A percentile compares a stretch with the other conserved stretches of the same genome.
Evolutionary conservation across 306 rosid species (phyloP).

Genomic region (Spatholobus suberectus): DNA sequence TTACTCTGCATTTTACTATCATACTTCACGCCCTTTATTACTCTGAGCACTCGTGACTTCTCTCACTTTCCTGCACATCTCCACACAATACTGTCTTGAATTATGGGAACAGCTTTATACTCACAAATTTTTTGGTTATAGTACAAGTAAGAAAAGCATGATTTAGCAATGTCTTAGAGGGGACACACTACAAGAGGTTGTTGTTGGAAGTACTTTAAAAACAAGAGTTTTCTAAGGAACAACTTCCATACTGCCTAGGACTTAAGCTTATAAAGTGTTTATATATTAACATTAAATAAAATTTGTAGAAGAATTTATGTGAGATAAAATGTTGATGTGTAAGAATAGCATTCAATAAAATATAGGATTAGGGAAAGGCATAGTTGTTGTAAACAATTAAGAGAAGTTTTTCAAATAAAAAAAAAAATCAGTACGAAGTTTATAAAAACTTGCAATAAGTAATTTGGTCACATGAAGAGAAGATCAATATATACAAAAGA

Average conservation of each 20-base stretch:
- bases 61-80: not conserved
- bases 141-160: not conserved
- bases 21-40: no score
- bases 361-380: no score
- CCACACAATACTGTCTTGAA: not conserved
- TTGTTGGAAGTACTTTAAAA: not conserved
- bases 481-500: no score
- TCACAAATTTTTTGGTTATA: no score
- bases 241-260: not conserved
- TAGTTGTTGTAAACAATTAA: no score
- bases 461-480: not conserved
- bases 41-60: not conserved
- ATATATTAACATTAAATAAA: not conserved
- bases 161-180: not conserved
- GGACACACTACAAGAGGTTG: not conserved
- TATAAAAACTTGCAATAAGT: not conserved
- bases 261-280: not conserved
- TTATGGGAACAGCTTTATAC: no score
- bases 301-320: no score
- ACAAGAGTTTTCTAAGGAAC: not conserved
- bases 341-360: not conserved
- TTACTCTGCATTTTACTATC: no score
- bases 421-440: no score
- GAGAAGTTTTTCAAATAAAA: no score
- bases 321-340: no score